Percentiles rank a stretch among this genome's conserved stretches.
phyloP scores from a whole-genome alignment of 345 rosid species.

The Eucalyptus regnans region DNA sequence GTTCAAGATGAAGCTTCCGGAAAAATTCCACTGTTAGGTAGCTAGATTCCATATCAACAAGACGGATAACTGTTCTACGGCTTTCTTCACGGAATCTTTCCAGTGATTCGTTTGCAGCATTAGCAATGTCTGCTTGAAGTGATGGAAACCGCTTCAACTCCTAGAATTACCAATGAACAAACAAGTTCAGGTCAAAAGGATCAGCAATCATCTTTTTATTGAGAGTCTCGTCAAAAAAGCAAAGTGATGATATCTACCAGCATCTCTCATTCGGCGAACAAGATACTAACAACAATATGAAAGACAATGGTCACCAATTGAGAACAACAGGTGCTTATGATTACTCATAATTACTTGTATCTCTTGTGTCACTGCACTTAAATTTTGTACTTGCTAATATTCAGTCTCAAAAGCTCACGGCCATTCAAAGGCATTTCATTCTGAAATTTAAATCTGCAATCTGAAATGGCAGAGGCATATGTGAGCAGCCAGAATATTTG shows the following conservation, averaged over 20 bases:
- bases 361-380: not conserved
- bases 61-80: constrained; percentile 71
- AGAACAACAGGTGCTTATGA: not conserved
- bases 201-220: not conserved
- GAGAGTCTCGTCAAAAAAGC: not conserved
- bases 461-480: not conserved
- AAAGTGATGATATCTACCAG: not conserved
- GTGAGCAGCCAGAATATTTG: not conserved
- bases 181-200: not conserved
- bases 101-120: constrained; percentile 86
- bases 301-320: not conserved
- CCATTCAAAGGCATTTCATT: not conserved
- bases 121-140: constrained; percentile 78
- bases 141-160: constrained; percentile 94
- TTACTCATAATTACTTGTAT: not conserved
- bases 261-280: not conserved
- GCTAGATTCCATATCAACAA: constrained; percentile 98
- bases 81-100: constrained; percentile 94
- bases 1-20: constrained; percentile 80
- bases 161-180: constrained; percentile 6
- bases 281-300: not conserved
- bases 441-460: not conserved
- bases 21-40: constrained; percentile 95
- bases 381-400: not conserved
- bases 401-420: not conserved